Conservation (phyloP, 2,329 filamentous ascomycete genomes). For the Neophaeococcomyces mojaviensis region DNA sequence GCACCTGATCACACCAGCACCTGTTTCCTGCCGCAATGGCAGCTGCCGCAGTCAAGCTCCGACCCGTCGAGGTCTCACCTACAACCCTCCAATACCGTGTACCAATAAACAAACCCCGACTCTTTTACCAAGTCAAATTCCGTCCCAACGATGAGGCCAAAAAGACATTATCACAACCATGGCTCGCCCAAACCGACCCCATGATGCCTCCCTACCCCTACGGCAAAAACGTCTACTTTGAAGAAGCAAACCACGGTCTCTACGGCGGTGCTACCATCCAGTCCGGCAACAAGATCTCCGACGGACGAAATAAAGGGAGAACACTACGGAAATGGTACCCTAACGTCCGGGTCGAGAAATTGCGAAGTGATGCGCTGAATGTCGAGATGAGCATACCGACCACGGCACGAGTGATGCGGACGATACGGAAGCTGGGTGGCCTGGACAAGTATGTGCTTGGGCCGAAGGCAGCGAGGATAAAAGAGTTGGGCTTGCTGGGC, state of each 20-base stretch:
- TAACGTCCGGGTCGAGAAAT: constrained; percentile 41
- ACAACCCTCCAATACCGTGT: constrained; percentile 20
- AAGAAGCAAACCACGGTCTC: constrained; percentile 41
- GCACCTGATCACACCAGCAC: neutral
- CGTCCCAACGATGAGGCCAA: constrained; percentile 15
- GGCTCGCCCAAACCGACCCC: constrained; percentile 17
- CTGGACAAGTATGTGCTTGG: constrained; percentile 88
- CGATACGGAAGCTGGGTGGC: constrained; percentile 76
- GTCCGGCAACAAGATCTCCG: constrained; percentile 45
- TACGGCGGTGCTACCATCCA: constrained; percentile 40
- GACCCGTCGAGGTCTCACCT: constrained; percentile 17
- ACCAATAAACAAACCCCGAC: constrained; percentile 9
- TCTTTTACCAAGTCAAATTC: constrained; percentile 16
- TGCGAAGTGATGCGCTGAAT: constrained; percentile 38
- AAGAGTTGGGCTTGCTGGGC: constrained; percentile 79
- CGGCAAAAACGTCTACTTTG: constrained; percentile 36
- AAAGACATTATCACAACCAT: constrained; percentile 13
- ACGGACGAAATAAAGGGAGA: constrained; percentile 42
- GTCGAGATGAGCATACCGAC: constrained; percentile 39
- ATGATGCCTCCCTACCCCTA: constrained; percentile 41
- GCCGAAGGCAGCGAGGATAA: constrained; percentile 66
- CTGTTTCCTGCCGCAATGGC: neutral
- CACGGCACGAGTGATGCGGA: constrained; percentile 38
- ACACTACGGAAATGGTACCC: constrained; percentile 43
- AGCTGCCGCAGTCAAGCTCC: constrained; percentile 8